phyloP scores from a whole-genome alignment of 306 rosid genomes.

The Dalbergia cultrata region DNA sequence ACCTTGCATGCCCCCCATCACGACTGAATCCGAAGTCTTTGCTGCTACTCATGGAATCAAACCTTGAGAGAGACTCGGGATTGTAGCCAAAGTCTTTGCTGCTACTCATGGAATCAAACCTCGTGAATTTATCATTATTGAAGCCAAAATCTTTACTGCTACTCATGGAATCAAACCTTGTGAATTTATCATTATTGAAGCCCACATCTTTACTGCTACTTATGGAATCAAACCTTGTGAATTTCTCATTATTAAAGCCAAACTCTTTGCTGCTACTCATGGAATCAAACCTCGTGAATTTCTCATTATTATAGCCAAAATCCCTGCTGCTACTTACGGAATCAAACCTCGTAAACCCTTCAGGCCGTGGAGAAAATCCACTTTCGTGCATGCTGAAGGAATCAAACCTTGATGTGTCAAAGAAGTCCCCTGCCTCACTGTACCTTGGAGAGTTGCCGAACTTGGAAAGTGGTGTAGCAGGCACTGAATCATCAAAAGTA shows the following conservation, averaged over 20 bases:
- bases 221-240: conserved; percentile 63
- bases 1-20: conserved; percentile 63
- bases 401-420: conserved; percentile 84
- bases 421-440: conserved; percentile 90
- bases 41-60: conserved; percentile 74
- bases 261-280: too few species aligned
- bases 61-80: conserved; percentile 62
- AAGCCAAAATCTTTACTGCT: conserved; percentile 69
- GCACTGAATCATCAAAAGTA: conserved; percentile 91
- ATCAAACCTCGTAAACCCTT: conserved; percentile 63
- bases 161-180: conserved; percentile 64
- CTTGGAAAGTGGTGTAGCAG: conserved; percentile 88
- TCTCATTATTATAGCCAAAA: conserved; percentile 59
- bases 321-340: conserved; percentile 67
- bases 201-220: conserved; percentile 70
- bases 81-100: conserved; percentile 65
- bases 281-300: conserved; percentile 66
- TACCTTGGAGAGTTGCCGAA: conserved; percentile 88
- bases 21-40: conserved; percentile 59
- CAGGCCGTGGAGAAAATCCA: conserved; percentile 62
- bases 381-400: conserved; percentile 73
- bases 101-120: conserved; percentile 68
- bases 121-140: conserved; percentile 39
- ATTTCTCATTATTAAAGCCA: conserved; percentile 46
- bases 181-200: conserved; percentile 33